These are phyloP conservation scores for Cercospora sp. DNA, from an alignment of 2,329 filamentous ascomycete species.

Conservation along the genomic window DNA sequence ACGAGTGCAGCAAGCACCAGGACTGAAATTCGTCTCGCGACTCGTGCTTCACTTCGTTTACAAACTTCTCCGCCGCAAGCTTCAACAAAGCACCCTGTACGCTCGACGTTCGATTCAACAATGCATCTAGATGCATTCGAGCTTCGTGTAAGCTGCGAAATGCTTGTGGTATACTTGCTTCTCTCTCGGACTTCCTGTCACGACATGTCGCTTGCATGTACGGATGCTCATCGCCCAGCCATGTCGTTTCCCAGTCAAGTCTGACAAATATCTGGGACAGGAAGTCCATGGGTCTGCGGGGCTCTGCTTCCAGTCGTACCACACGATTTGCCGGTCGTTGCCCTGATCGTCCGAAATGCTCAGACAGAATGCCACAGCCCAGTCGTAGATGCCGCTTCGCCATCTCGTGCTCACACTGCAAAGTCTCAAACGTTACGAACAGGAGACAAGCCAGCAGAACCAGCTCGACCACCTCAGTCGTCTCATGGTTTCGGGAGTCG, in stretches of 20 bases:
- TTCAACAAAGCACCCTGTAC: not conserved
- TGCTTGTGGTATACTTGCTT: not conserved
- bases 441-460: not conserved
- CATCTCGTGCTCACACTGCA: not conserved
- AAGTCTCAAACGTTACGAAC: not conserved
- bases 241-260: not conserved
- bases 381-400: not conserved
- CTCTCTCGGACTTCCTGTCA: not conserved
- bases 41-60: not conserved
- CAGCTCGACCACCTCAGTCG: not conserved
- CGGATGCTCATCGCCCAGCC: not conserved
- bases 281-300: not conserved
- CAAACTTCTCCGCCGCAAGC: not conserved
- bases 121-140: not conserved
- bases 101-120: not conserved
- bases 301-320: not conserved
- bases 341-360: not conserved
- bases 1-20: not conserved
- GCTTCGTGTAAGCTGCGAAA: not conserved
- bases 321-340: not conserved
- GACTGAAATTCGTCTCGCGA: not conserved
- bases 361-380: not conserved
- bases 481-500: not conserved
- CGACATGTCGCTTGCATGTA: not conserved
- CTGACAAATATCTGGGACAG: not conserved